Evolutionary conservation across 345 rosid species (phyloP).

Genomic region (Boechera stricta): DNA sequence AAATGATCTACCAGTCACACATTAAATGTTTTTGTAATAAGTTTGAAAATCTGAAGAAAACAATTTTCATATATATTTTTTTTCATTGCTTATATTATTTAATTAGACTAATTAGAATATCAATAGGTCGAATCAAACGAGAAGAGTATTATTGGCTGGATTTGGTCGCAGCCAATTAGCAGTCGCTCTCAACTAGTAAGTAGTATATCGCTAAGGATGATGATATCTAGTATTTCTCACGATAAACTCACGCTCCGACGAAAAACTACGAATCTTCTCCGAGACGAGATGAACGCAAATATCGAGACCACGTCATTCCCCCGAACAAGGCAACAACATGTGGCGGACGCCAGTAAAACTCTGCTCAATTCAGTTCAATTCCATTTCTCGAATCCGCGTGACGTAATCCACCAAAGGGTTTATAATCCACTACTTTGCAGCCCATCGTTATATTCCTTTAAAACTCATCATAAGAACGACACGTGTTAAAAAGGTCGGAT

Average conservation of each 20-base stretch:
- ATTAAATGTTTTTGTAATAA: neutral
- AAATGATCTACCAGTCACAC: neutral
- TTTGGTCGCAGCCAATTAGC: conserved; percentile 32
- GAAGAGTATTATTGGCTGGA: conserved; percentile 11
- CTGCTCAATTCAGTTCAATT: conserved; percentile 42
- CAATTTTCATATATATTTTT: neutral
- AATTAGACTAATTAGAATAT: neutral
- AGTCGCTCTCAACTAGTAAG: conserved; percentile 18
- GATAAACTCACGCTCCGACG: conserved; percentile 22
- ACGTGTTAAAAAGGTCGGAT: neutral
- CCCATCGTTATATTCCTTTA: neutral
- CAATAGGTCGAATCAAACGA: neutral
- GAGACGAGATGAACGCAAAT: conserved; percentile 3
- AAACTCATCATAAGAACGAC: rapidly evolving
- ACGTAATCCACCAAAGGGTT: conserved; percentile 13
- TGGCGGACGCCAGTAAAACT: conserved; percentile 45
- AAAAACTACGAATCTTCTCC: neutral
- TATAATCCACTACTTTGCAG: neutral
- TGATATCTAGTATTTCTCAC: conserved; percentile 20
- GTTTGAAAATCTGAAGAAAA: neutral
- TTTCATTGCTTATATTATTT: neutral
- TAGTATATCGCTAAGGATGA: neutral
- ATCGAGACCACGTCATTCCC: conserved; percentile 43
- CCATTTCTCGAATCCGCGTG: conserved; percentile 42
- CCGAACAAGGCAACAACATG: conserved; percentile 45